Conservation (phyloP, 805 yeast genomes). For the Metschnikowia gruessii region DNA sequence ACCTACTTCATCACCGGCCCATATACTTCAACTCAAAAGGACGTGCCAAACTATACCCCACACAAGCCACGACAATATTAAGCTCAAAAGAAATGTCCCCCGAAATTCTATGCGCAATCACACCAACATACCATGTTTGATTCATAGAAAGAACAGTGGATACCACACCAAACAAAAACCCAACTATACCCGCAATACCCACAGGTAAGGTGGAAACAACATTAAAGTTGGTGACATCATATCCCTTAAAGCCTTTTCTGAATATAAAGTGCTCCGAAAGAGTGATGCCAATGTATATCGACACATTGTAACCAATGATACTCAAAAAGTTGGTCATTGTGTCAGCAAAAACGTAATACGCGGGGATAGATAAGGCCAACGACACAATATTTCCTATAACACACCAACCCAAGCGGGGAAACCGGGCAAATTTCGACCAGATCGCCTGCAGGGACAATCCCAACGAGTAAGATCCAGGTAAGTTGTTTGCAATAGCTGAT, state of each 20-base stretch:
- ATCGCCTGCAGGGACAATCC: conserved; percentile 31
- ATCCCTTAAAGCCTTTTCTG: conserved; percentile 26
- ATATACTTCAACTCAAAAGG: conserved; percentile 32
- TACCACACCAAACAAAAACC: conserved; percentile 30
- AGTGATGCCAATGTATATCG: conserved; percentile 33
- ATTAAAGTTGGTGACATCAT: conserved; percentile 27
- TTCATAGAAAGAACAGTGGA: conserved; percentile 33
- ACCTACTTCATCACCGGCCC: no score
- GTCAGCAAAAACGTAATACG: conserved; percentile 30
- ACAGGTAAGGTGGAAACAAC: conserved; percentile 26
- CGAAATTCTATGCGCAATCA: conserved; percentile 25
- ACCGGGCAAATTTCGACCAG: conserved; percentile 30
- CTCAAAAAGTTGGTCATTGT: conserved; percentile 34
- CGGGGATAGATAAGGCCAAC: conserved; percentile 34
- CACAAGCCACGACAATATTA: conserved; percentile 28
- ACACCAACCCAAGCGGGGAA: conserved; percentile 38
- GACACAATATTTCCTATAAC: conserved; percentile 31
- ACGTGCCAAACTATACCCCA: conserved; percentile 27
- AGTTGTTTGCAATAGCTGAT: conserved; percentile 31
- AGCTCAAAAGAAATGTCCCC: conserved; percentile 34
- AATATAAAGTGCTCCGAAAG: conserved; percentile 30
- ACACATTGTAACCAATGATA: conserved; percentile 32
- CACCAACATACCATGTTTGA: conserved; percentile 35
- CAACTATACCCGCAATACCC: conserved; percentile 32
- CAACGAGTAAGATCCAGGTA: conserved; percentile 35